Base-by-base conservation (phyloP, 352 stramenopile genomes). In the Halophytophthora batemanensis region DNA sequence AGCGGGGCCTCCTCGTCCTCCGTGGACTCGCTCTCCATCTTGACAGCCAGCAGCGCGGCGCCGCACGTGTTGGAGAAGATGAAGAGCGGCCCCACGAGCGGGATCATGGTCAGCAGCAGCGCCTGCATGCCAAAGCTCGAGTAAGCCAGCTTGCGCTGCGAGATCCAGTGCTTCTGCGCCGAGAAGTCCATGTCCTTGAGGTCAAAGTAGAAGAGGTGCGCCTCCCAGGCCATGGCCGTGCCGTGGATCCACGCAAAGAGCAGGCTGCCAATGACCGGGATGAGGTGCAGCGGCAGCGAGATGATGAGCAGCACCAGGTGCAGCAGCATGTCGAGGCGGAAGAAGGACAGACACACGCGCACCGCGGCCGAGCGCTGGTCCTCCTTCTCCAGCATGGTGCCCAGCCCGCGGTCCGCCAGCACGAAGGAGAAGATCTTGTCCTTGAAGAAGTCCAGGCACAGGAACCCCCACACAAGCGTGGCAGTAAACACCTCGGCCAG, bases 11-110 rank as follows among this genome's bases (percentile, higher is more conserved):
- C 39, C 42, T 71, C 53, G 39, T 58, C 53, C 48, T 71, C 61
- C 7, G 59, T 49, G 41, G 62, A 45, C 29, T 81, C 63, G n/a
- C 55, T 63, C 57, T 84, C 75, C 56, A 86, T 67, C 52, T 84
- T 76, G 47, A 66, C 64, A 2, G 74, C 74, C 18, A 82, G 72
- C 13, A 83, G 53, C 17, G 72, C 74, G 0, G 72, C 72, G n/a
- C 75, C 70, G 53, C 74, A 75, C 25, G 72, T 78, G 59, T 86
- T 86, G 33, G 66, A 78, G 51, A 86, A 79, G n/a, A 78, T 58
- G 46, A 86, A 83, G 29, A 86, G 45, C 46, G 67, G 57, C 1
- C 72, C 72, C 14, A 86, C 40, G 40, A 78, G 50, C 29, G 72
- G 75, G 18, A 86, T 74, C 59, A 86, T 77, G 38, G 83, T 70